Evolutionary conservation across 345 rosid species (phyloP).

Genomic region (Linum usitatissimum): DNA sequence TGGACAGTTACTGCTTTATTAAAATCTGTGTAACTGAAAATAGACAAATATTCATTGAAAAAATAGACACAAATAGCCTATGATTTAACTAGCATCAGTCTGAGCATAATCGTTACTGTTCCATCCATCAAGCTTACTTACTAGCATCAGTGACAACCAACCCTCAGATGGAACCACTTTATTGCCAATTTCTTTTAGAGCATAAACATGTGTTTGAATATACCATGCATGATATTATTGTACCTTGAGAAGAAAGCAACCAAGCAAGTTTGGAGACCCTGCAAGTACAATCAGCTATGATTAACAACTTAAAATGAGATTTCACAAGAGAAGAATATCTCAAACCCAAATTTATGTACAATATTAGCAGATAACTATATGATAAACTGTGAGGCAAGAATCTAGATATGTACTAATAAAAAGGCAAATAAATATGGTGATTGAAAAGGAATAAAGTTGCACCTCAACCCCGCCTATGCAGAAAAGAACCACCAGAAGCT

Average conservation of each 20-base stretch:
- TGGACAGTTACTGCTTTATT: neutral
- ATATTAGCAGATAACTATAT: neutral
- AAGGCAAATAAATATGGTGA: neutral
- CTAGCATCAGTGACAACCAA: no score
- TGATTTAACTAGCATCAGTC: neutral
- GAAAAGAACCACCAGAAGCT: constrained; percentile 89
- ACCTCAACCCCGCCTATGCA: constrained; percentile 99
- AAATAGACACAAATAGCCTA: no score
- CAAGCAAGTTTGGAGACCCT: constrained; percentile 98
- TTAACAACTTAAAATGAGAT: neutral
- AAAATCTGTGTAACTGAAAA: neutral
- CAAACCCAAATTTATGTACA: neutral
- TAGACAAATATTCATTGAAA: no score
- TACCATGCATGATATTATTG: neutral
- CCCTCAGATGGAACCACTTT: no score
- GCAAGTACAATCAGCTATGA: constrained; percentile 22
- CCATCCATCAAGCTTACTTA: no score
- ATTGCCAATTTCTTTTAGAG: no score
- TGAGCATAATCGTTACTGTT: no score
- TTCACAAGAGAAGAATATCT: neutral
- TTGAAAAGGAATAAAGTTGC: constrained; percentile 3
- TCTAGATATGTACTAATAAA: neutral
- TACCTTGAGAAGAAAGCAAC: constrained; percentile 88
- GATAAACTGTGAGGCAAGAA: neutral
- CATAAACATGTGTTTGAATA: neutral